A percentile compares a stretch with the other conserved stretches of the same genome.
phyloP scores from a whole-genome alignment of 192 early-diverging fungal species.

The Backusella australiensis region DNA sequence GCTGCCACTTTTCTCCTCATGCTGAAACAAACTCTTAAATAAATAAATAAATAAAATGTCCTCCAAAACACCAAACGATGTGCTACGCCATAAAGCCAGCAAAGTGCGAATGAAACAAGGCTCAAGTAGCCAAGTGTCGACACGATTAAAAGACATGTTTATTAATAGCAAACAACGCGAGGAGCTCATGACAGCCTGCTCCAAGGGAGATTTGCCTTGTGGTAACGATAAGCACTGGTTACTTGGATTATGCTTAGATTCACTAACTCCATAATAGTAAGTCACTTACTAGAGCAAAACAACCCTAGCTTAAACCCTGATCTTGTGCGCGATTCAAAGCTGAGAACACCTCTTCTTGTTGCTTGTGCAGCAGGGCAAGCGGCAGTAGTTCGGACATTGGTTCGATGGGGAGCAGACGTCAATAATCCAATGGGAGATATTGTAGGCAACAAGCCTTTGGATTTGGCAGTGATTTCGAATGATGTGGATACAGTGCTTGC shows the following conservation, averaged over 20 bases:
- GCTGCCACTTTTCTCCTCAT: no score
- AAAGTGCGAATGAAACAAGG: neutral
- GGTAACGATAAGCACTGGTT: conserved; percentile 9
- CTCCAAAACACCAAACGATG: neutral
- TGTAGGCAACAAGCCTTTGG: conserved; percentile 34
- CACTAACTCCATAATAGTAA: conserved; percentile 14
- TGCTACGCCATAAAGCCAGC: neutral
- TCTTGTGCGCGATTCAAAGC: conserved; percentile 30
- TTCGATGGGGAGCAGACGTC: conserved; percentile 28
- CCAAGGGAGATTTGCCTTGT: conserved; percentile 23
- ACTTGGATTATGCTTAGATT: neutral
- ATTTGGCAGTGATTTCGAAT: conserved; percentile 38
- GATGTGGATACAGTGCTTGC: conserved; percentile 33
- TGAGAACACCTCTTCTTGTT: conserved; percentile 33
- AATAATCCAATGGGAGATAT: conserved; percentile 36
- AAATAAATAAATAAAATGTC: neutral
- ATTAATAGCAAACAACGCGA: conserved; percentile 29
- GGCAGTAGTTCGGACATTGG: conserved; percentile 16
- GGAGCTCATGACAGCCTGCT: conserved; percentile 27
- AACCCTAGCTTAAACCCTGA: conserved; percentile 23
- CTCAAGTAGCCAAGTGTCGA: neutral
- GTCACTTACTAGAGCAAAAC: conserved; percentile 8
- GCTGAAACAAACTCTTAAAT: neutral
- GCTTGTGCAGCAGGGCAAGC: conserved; percentile 36
- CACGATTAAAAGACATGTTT: conserved; percentile 24